Conservation (phyloP, 2,329 filamentous ascomycete species). For the Beauveria bassiana region DNA sequence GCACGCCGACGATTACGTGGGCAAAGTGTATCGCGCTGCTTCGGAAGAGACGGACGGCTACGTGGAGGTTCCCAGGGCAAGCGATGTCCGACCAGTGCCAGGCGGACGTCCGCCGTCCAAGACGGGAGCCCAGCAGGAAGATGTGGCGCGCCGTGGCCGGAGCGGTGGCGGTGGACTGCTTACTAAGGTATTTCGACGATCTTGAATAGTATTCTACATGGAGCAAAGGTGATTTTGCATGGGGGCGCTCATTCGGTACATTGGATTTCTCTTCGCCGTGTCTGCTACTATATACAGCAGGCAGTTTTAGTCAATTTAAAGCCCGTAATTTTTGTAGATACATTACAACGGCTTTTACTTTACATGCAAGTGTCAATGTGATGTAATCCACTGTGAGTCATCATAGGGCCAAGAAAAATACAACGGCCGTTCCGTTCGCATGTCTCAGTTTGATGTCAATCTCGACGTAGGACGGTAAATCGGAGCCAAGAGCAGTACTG, state of each 20-base stretch:
- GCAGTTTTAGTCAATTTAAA: not conserved
- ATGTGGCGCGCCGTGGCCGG: slow-evolving; percentile 15
- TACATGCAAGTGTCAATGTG: not conserved
- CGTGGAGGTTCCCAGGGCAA: slow-evolving; percentile 24
- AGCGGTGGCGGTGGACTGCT: slow-evolving; percentile 24
- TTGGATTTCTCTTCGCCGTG: not conserved
- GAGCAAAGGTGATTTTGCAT: not conserved
- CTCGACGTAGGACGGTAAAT: not conserved
- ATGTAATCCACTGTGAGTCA: not conserved
- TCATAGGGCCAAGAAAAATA: not conserved
- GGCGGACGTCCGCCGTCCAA: slow-evolving; percentile 14
- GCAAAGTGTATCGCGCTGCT: slow-evolving; percentile 18
- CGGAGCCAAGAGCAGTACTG: not conserved
- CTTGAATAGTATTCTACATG: not conserved
- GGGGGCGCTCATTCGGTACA: not conserved
- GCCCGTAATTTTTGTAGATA: not conserved
- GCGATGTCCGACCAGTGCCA: slow-evolving; percentile 16
- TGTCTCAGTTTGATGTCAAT: not conserved
- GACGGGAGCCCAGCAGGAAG: slow-evolving; percentile 15
- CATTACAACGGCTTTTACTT: no score
- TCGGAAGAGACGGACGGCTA: slow-evolving; percentile 26
- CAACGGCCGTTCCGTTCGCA: not conserved
- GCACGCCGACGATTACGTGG: slow-evolving; percentile 22
- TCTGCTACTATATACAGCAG: not conserved
- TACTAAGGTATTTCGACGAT: slow-evolving; percentile 29